Conservation (phyloP, 305 asterid genomes). For the Fraxinus platypoda region DNA sequence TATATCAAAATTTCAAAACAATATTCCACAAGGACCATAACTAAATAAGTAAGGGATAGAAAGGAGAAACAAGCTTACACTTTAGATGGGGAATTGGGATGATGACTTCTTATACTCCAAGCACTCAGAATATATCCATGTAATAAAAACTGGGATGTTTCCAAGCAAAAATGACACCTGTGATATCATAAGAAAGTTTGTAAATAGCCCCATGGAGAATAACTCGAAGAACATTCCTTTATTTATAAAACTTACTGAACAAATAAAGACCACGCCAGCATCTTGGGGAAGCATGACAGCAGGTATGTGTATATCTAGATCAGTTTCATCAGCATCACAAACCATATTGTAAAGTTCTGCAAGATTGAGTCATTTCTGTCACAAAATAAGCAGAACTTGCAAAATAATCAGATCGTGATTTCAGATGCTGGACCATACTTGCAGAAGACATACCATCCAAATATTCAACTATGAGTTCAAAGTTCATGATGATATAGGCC, state of each 20-base stretch:
- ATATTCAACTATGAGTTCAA: not conserved
- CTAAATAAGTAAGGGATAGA: not conserved
- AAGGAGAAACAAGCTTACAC: conserved; percentile 45
- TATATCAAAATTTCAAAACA: not conserved
- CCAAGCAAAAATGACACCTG: conserved; percentile 96
- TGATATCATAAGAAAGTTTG: conserved; percentile 23
- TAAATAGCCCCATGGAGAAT: no score
- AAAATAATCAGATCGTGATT: not conserved
- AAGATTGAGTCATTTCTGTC: conserved; percentile 20
- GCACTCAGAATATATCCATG: conserved; percentile 88
- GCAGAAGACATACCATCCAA: not conserved
- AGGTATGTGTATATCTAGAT: conserved; percentile 78
- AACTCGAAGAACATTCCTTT: no score
- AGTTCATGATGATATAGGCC: not conserved
- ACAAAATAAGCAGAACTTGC: not conserved
- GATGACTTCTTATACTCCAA: conserved; percentile 67
- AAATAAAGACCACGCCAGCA: no score
- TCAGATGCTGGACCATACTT: not conserved
- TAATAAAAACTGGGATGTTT: conserved; percentile 62
- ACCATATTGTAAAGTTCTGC: conserved; percentile 98
- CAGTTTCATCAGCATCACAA: conserved; percentile 89
- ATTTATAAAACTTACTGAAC: no score
- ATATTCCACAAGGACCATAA: not conserved
- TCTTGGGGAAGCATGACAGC: conserved; percentile 86
- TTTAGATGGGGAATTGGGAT: conserved; percentile 50